phyloP scores from a whole-genome alignment of 2,329 filamentous ascomycete species.

The Beauveria bassiana region DNA sequence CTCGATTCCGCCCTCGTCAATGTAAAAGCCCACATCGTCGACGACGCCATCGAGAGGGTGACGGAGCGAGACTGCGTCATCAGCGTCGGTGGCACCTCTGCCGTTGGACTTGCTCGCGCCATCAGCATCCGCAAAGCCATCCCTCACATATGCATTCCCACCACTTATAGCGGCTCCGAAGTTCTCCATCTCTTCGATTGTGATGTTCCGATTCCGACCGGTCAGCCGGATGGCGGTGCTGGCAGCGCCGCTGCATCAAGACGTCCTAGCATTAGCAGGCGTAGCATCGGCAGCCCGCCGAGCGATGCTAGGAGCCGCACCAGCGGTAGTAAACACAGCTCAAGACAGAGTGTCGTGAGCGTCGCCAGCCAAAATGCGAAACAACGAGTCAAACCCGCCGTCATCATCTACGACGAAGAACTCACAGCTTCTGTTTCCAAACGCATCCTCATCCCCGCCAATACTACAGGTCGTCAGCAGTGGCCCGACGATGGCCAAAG shows the following conservation, averaged over 20 bases:
- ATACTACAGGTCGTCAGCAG: background rate
- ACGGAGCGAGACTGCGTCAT: slow-evolving; percentile 46
- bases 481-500: slow-evolving; percentile 18
- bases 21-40: slow-evolving; percentile 20
- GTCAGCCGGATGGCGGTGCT: slow-evolving; percentile 12
- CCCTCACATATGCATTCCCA: slow-evolving; percentile 52
- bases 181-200: slow-evolving; percentile 40
- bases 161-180: slow-evolving; percentile 53
- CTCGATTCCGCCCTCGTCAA: slow-evolving; percentile 26
- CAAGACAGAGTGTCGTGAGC: slow-evolving; percentile 1
- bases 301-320: slow-evolving; percentile 9
- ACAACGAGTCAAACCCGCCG: slow-evolving; percentile 18
- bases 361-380: slow-evolving; percentile 16
- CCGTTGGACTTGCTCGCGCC: slow-evolving; percentile 50
- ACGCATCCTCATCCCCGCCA: slow-evolving; percentile 23
- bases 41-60: slow-evolving; percentile 22
- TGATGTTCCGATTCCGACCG: background rate
- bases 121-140: slow-evolving; percentile 44
- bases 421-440: slow-evolving; percentile 22
- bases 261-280: slow-evolving; percentile 6
- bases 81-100: slow-evolving; percentile 55
- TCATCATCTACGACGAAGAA: slow-evolving; percentile 32
- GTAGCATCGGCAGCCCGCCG: slow-evolving; percentile 6
- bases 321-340: slow-evolving; percentile 12
- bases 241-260: background rate